These are phyloP conservation scores for Endocarpon pusillum DNA, from an alignment of 495 filamentous ascomycete species.

Conservation along the genomic window DNA sequence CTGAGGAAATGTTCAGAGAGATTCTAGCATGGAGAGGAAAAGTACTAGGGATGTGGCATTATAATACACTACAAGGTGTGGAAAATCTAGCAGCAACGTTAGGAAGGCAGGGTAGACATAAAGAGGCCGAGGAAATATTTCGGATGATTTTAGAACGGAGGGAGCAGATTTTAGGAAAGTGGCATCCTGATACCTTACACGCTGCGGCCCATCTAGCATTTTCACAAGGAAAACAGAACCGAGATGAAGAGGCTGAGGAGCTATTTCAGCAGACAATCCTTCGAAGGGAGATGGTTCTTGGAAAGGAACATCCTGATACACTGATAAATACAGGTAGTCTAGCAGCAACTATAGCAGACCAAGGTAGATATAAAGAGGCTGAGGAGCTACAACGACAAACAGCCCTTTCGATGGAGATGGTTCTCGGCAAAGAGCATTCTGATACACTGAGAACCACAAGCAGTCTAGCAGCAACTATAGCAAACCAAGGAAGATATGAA, in stretches of 20 bases:
- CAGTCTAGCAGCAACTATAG: too few relatives aligned
- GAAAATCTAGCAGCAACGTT: conserved; percentile 4
- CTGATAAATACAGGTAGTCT: too few relatives aligned
- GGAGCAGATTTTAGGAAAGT: conserved; percentile 7
- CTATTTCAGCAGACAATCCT: too few relatives aligned
- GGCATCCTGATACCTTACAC: conserved; percentile 12
- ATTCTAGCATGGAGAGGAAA: neutral
- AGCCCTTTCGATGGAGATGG: too few relatives aligned
- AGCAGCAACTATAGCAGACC: too few relatives aligned
- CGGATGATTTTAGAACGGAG: conserved; percentile 6
- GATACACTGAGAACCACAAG: too few relatives aligned
- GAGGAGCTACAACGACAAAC: too few relatives aligned
- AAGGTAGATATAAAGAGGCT: too few relatives aligned
- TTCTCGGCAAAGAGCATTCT: too few relatives aligned
- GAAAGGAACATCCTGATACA: too few relatives aligned
- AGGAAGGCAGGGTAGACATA: conserved; percentile 3
- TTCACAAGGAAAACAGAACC: neutral
- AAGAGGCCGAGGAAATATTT: conserved; percentile 8
- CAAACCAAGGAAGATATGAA: too few relatives aligned
- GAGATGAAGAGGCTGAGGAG: conserved; percentile 1
- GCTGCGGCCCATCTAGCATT: conserved; percentile 6
- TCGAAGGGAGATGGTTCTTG: too few relatives aligned
- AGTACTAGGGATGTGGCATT: conserved; percentile 5
- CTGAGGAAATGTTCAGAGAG: conserved; percentile 4
- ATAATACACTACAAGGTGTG: conserved; percentile 4